Evolutionary conservation across 2,329 filamentous ascomycete species (phyloP).

Genomic region (Aspergillus arachidicola): DNA sequence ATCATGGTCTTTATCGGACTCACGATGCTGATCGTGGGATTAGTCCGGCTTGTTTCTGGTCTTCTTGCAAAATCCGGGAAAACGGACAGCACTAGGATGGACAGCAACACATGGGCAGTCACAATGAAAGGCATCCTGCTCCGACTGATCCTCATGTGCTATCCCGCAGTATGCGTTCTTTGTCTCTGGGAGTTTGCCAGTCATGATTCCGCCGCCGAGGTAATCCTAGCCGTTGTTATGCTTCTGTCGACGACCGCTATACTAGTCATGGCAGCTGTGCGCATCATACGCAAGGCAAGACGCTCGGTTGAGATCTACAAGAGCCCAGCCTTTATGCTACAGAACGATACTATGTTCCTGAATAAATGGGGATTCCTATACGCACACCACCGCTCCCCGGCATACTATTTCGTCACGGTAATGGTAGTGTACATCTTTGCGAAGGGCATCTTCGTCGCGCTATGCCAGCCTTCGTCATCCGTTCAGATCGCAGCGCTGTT

Average conservation of each 20-base stretch:
- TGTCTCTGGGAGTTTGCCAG: constrained; percentile 92
- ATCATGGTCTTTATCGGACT: constrained; percentile 80
- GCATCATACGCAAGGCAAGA: constrained; percentile 84
- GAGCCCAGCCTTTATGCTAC: constrained; percentile 94
- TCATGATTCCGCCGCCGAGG: constrained; percentile 79
- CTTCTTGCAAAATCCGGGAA: constrained; percentile 69
- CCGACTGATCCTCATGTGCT: constrained; percentile 84
- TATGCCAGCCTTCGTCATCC: constrained; percentile 69
- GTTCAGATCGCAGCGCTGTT: constrained; percentile 81
- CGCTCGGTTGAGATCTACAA: constrained; percentile 87
- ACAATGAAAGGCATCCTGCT: constrained; percentile 92
- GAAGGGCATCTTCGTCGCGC: constrained; percentile 85
- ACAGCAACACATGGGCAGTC: constrained; percentile 91
- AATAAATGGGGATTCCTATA: constrained; percentile 99
- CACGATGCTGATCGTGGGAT: constrained; percentile 69
- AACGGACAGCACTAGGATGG: constrained; percentile 67
- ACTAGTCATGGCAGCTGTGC: constrained; percentile 82
- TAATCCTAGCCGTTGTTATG: constrained; percentile 86
- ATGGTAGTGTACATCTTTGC: constrained; percentile 73
- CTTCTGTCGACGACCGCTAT: constrained; percentile 76
- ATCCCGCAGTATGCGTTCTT: constrained; percentile 84
- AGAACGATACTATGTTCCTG: constrained; percentile 84
- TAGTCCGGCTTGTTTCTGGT: constrained; percentile 81
- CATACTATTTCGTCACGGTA: constrained; percentile 90
- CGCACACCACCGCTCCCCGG: constrained; percentile 90